These are phyloP conservation scores for Chondrus crispus DNA, from an alignment of 23 red algal genomes.

Conservation along the genomic window DNA sequence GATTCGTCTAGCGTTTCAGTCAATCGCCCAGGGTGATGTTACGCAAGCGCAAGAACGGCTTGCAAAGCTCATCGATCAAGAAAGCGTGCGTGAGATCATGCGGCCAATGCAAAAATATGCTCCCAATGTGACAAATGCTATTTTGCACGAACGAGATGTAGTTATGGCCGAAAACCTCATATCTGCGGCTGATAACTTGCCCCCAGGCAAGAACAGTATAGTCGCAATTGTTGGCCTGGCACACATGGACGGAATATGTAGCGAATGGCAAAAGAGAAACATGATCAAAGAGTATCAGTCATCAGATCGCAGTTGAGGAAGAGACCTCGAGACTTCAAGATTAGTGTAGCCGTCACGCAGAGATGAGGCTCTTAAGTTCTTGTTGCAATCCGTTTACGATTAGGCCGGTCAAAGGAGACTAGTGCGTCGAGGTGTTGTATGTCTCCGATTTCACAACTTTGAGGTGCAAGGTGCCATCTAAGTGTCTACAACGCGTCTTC, in stretches of 20 bases:
- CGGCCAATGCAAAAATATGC: constrained; percentile 26
- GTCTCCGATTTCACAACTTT: no score
- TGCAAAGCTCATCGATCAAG: constrained; percentile 28
- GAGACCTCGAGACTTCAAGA: no score
- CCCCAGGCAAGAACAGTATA: constrained; percentile 5
- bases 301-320: no score
- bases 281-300: background rate
- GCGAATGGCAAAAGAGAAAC: constrained; percentile 19
- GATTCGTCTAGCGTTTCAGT: constrained; percentile 21
- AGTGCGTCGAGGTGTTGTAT: no score
- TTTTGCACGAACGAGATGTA: constrained; percentile 42
- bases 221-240: constrained; percentile 41
- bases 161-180: constrained; percentile 45
- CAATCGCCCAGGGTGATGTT: constrained; percentile 28
- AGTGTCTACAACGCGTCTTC: no score
- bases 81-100: constrained; percentile 31
- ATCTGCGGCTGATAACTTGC: background rate
- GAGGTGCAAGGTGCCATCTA: no score
- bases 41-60: constrained; percentile 13
- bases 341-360: no score
- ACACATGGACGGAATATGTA: constrained; percentile 36
- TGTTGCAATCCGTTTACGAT: no score
- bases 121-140: constrained; percentile 25
- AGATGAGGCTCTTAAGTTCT: no score
- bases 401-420: no score